Conservation (phyloP, 1,284 basidiomycete species). For the Ustilago nuda region DNA sequence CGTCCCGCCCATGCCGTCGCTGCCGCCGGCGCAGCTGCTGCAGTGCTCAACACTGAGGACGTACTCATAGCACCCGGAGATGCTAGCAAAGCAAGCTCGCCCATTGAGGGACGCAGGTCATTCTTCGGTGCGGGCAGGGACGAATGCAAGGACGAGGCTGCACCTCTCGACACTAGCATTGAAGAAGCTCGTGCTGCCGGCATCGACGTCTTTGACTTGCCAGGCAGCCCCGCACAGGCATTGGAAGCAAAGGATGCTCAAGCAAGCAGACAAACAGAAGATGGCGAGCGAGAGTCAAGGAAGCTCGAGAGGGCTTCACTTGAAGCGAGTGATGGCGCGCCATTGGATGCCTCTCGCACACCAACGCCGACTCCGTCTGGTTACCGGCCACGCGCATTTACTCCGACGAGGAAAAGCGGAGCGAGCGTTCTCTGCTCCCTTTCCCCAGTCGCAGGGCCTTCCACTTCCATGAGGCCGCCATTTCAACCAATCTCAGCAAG, state of each 20-base stretch:
- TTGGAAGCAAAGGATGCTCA: background rate
- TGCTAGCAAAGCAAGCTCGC: constrained; percentile 59
- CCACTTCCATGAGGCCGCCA: constrained; percentile 42
- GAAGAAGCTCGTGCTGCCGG: constrained; percentile 42
- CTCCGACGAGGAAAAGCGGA: constrained; percentile 36
- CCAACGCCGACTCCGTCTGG: constrained; percentile 52
- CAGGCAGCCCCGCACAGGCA: constrained; percentile 13
- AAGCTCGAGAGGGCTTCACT: constrained; percentile 8
- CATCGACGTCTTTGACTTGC: constrained; percentile 39
- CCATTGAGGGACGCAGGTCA: constrained; percentile 23
- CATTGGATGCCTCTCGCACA: constrained; percentile 34
- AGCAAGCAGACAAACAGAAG: constrained; percentile 12
- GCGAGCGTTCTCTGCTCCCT: constrained; percentile 33
- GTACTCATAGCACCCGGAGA: constrained; percentile 54
- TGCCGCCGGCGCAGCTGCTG: constrained; percentile 51
- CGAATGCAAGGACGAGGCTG: background rate
- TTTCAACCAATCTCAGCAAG: constrained; percentile 27
- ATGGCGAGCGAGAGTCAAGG: constrained; percentile 35
- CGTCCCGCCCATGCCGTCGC: constrained; percentile 24
- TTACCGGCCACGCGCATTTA: constrained; percentile 40
- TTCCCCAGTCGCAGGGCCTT: constrained; percentile 31
- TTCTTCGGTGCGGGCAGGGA: constrained; percentile 17
- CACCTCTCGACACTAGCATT: constrained; percentile 15
- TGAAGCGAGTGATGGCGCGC: constrained; percentile 7
- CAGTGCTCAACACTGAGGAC: constrained; percentile 57